Base-by-base conservation (phyloP, 129 eudicot genomes). In the Flaveria linearis region DNA sequence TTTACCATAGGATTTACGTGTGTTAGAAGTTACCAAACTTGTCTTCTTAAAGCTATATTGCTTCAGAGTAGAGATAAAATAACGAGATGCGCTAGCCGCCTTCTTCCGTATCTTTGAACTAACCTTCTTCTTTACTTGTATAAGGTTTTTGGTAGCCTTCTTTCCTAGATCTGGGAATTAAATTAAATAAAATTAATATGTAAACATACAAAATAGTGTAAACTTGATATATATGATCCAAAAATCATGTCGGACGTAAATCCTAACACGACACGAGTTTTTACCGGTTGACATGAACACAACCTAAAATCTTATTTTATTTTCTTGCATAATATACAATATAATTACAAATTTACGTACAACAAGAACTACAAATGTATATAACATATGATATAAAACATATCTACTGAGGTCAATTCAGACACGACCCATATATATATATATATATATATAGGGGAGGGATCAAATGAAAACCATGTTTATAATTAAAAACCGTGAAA, bases 51-150 rank as follows among this genome's bases (percentile, higher is more conserved):
- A 23, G 63, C 63, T 56, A 25, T 60, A 12, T 23, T 28, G 14
- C 62, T 36, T 76, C 42, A 76, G 42, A 50, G 20, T 51, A 45
- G 67, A 30, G n/a, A 65, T 33, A 23, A 76, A 76, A 74, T 13
- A 36, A 22, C 28, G 50, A 20, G 30, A 28, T 39, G 64, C 7
- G 5, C 50, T 23, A 9, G 61, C 12, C 25, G 9, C 42, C 13
- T 3, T 8, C 66, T 22, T 49, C 18, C 23, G 20, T 22, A 18
- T 53, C 10, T 9, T 17, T 2, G 64, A 57, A 11, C 15, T 20
- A 57, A 5, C 23, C 36, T 60, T 39, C 66, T 60, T 25, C 39
- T 23, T 25, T 25, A 7, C 46, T 70, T 26, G 61, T 25, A 26
- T 7, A 45, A 17, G 16, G 5, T 25, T 74, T 2, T 74, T 23